Conservation (phyloP, 192 early-diverging fungal genomes). For the Coemansia sp. region DNA sequence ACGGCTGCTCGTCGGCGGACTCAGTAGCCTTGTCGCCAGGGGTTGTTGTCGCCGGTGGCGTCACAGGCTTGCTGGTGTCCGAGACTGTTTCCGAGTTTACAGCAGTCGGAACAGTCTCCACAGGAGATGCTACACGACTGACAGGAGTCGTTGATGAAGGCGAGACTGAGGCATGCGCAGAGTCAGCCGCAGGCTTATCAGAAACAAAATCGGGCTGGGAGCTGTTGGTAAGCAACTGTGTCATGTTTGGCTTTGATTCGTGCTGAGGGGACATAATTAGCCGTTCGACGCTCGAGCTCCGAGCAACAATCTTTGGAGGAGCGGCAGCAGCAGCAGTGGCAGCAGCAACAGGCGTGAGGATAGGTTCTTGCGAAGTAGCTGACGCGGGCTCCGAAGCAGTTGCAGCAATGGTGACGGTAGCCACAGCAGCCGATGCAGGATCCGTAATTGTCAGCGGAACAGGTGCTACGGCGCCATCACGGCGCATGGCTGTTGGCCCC, state of each 20-base stretch:
- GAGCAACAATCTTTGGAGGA: conserved; percentile 15
- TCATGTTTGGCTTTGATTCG: conserved; percentile 16
- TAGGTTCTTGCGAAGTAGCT: background rate
- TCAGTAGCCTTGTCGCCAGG: conserved; percentile 4
- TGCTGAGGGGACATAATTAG: conserved; percentile 35
- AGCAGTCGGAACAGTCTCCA: background rate
- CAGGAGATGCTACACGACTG: conserved; percentile 27
- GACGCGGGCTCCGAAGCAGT: conserved; percentile 1
- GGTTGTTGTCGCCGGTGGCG: background rate
- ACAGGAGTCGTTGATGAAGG: conserved; percentile 14
- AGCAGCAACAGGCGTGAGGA: conserved; percentile 3
- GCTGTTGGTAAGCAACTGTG: conserved; percentile 26
- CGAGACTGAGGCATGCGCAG: conserved; percentile 30
- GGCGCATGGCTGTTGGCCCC: conserved; percentile 16
- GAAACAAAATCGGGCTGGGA: background rate
- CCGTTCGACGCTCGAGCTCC: conserved; percentile 22
- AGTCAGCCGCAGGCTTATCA: conserved; percentile 20
- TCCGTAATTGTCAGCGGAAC: conserved; percentile 9
- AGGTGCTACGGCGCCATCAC: conserved; percentile 15
- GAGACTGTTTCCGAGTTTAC: conserved; percentile 2
- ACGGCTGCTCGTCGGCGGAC: too few relatives aligned
- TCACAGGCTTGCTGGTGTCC: conserved; percentile 2
- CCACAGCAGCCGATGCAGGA: background rate
- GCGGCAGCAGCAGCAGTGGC: conserved; percentile 8
- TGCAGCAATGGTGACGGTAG: conserved; percentile 1